phyloP scores from a whole-genome alignment of 441 rosid species.

The Daphne laureola region DNA sequence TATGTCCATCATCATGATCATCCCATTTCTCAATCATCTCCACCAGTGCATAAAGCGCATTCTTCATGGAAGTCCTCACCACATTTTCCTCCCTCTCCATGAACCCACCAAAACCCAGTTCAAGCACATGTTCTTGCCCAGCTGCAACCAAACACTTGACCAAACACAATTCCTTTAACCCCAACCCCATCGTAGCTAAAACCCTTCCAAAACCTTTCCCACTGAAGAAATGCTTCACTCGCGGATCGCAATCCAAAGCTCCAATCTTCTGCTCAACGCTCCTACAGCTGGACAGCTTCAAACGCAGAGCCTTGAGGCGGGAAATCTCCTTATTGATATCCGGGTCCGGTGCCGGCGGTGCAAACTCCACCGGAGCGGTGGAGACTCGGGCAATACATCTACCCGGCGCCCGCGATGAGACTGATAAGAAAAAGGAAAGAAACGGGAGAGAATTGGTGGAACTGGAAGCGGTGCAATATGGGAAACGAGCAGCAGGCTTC shows the following conservation, averaged over 20 bases:
- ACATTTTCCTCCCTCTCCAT: constrained; percentile 27
- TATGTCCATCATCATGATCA: constrained; percentile 18
- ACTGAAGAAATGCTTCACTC: constrained; percentile 42
- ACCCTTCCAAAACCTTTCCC: constrained; percentile 27
- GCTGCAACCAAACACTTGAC: constrained; percentile 72
- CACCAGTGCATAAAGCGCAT: constrained; percentile 53
- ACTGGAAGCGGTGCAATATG: constrained; percentile 20
- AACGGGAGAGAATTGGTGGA: constrained; percentile 22
- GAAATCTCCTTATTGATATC: constrained; percentile 54
- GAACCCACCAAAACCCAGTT: constrained; percentile 27
- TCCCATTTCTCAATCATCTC: constrained; percentile 76
- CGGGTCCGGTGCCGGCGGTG: constrained; percentile 58
- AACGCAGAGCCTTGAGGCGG: constrained; percentile 52
- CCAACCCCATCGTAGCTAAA: constrained; percentile 34
- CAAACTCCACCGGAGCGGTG: constrained; percentile 62
- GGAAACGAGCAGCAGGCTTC: constrained; percentile 14
- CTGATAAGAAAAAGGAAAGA: constrained; percentile 12
- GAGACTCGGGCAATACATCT: constrained; percentile 38
- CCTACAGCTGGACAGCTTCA: constrained; percentile 33
- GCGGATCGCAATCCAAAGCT: constrained; percentile 38
- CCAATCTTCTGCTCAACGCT: constrained; percentile 27
- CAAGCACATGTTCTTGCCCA: constrained; percentile 73
- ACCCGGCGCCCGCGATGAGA: constrained; percentile 7
- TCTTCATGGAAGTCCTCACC: constrained; percentile 44
- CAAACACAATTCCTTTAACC: constrained; percentile 38